Percentiles rank a stretch among this genome's conserved stretches.
These are phyloP conservation scores for Lentinus brumalis DNA, from an alignment of 768 basidiomycete genomes.

Conservation along the genomic window DNA sequence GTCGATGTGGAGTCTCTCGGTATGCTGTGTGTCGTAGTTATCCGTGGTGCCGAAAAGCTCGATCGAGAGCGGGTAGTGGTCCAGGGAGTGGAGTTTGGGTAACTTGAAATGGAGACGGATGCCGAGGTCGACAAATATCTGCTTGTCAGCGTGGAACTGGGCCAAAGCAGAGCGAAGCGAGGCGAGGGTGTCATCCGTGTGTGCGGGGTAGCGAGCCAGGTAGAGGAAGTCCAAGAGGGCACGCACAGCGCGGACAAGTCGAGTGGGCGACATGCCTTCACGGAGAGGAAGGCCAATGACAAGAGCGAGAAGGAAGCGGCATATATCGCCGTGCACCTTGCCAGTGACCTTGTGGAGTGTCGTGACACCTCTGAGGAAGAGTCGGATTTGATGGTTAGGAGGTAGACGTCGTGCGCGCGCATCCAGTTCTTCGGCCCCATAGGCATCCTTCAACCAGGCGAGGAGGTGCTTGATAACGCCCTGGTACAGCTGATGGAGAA, in stretches of 20 bases:
- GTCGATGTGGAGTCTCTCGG: constrained; percentile 44
- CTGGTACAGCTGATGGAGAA: constrained; percentile 34
- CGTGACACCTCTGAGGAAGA: constrained; percentile 27
- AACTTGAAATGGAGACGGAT: constrained; percentile 25
- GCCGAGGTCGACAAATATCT: constrained; percentile 25
- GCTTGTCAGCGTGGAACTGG: constrained; percentile 25
- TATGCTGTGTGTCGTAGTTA: constrained; percentile 26
- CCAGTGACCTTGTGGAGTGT: constrained; percentile 24
- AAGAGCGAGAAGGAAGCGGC: constrained; percentile 22
- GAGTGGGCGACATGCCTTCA: not conserved
- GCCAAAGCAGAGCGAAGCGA: constrained; percentile 13
- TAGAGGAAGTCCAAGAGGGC: constrained; percentile 31
- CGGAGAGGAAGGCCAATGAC: constrained; percentile 21
- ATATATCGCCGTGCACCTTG: constrained; percentile 26
- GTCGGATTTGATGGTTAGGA: constrained; percentile 22
- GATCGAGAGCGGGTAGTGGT: constrained; percentile 26
- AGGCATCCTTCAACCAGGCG: constrained; percentile 22
- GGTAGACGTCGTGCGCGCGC: constrained; percentile 22
- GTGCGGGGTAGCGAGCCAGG: constrained; percentile 24
- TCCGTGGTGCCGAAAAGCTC: constrained; percentile 21
- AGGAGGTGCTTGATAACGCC: constrained; percentile 32
- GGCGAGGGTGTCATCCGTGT: constrained; percentile 15
- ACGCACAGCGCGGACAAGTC: constrained; percentile 18
- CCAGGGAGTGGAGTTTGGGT: constrained; percentile 24
- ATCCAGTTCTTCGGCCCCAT: constrained; percentile 19